Percentiles rank a stretch among this genome's conserved stretches.
Evolutionary conservation across 1,284 basidiomycete genomes (phyloP).

Genomic region (Ustilago crameri): DNA sequence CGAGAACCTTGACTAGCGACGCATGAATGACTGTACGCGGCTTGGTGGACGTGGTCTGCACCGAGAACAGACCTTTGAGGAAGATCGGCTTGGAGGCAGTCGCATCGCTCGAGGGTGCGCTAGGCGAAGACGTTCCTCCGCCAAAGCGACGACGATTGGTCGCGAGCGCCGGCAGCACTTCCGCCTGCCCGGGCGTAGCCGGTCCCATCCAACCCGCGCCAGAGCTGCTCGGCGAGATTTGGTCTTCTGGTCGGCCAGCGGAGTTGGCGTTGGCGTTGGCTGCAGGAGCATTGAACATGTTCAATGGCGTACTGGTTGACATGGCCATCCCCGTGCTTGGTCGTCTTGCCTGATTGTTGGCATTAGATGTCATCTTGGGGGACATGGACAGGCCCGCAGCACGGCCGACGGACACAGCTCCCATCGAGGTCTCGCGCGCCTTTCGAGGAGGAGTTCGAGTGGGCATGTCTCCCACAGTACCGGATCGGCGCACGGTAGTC

Average conservation of each 20-base stretch:
- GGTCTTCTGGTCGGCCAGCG: slow-evolving; percentile 8
- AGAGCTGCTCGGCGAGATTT: slow-evolving; percentile 31
- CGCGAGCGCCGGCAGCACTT: slow-evolving; percentile 37
- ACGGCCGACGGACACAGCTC: slow-evolving; percentile 43
- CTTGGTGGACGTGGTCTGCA: slow-evolving; percentile 94
- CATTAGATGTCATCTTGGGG: slow-evolving; percentile 21
- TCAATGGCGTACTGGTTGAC: slow-evolving; percentile 45
- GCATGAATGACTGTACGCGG: slow-evolving; percentile 80
- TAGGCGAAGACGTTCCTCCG: slow-evolving; percentile 11
- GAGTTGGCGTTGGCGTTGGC: slow-evolving; percentile 12
- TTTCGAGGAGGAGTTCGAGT: slow-evolving; percentile 13
- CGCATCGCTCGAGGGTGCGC: slow-evolving; percentile 14
- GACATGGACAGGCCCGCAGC: slow-evolving; percentile 47
- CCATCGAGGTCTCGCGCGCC: slow-evolving; percentile 22
- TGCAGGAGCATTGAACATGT: slow-evolving; percentile 31
- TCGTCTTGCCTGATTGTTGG: slow-evolving; percentile 6
- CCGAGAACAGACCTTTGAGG: slow-evolving; percentile 71
- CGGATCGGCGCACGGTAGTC: slow-evolving; percentile 41
- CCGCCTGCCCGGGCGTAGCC: slow-evolving; percentile 39
- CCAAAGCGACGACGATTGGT: slow-evolving; percentile 35
- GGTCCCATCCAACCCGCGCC: slow-evolving; percentile 45
- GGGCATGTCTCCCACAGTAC: slow-evolving; percentile 49
- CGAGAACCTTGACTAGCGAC: slow-evolving; percentile 86
- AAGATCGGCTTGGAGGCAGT: slow-evolving; percentile 63
- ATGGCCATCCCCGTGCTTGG: slow-evolving; percentile 40